Base-by-base conservation (phyloP, 2,329 filamentous ascomycete genomes). In the Trichophyton schoenleinii region DNA sequence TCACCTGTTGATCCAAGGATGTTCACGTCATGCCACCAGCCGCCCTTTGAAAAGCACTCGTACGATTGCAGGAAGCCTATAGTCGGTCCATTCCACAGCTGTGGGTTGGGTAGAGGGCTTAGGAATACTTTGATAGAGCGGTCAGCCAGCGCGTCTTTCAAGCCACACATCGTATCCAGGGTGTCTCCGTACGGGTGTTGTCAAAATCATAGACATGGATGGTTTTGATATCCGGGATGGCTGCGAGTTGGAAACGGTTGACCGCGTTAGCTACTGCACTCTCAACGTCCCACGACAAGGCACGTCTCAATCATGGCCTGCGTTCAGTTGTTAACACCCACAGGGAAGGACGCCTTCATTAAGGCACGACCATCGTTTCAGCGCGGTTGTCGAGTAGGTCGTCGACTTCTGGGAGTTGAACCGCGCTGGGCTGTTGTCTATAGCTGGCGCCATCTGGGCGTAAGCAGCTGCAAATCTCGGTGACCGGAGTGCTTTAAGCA, bases 131-230 rank as follows among this genome's bases (percentile, higher is more conserved):
- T 36, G 9, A 18, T 55, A 13, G 11, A 38, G n/a, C 28, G 3
- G 31, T 34, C 20, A 22, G 41, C 18, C 15, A 8, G 13, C 38
- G 9, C 42, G 28, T 34, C 11, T 38, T 38, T 38, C 31, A 48
- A 22, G 48, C 34, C 34, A 60, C 48, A 58, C 59, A 55, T 15
- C 52, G 31, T 28, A 64, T 57, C 66, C 58, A 44, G 52, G 28
- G n/a, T 44, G 41, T 25, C 15, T 60, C 64, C 86, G 72, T 78
- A 92, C 89, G 77, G 42, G 92, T 97, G 71, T 99, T 97, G 75
- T 99, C 94, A 73, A 97, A 99, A 74, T 99, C 94, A 77, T 97
- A 97, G 67, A 99, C 83, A 71, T 97, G 92, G 59, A 99, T 84
- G 7, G 84, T 77, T 71, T 84, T 89, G 74, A 97, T 87, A 61